A percentile compares a stretch with the other conserved stretches of the same genome.
Conservation (phyloP, 257 asterid genomes). For the Nicotiana obtusifolia region DNA sequence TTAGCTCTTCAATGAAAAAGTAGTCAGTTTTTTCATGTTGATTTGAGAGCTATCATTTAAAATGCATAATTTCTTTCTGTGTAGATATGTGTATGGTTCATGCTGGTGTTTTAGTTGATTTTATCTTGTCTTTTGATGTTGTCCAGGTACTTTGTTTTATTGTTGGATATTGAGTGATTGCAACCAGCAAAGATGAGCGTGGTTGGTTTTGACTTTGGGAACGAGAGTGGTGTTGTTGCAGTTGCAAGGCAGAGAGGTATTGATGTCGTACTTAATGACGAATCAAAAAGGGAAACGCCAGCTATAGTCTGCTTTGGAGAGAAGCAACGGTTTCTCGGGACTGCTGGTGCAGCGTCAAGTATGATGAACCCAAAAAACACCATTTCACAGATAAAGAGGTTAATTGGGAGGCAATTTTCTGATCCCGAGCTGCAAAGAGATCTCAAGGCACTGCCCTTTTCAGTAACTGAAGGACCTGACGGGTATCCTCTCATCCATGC, state of each 20-base stretch:
- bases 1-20: not conserved
- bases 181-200: slow-evolving; percentile 68
- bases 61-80: not conserved
- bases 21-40: not conserved
- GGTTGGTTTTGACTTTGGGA: slow-evolving; percentile 95
- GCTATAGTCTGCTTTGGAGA: slow-evolving; percentile 90
- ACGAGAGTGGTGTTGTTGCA: slow-evolving; percentile 89
- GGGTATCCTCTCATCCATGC: slow-evolving; percentile 84
- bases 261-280: slow-evolving; percentile 91
- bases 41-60: not conserved
- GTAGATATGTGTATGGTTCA: not conserved
- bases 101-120: not conserved
- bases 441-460: slow-evolving; percentile 63
- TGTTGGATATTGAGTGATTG: slow-evolving; percentile 4
- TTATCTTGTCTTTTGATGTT: not conserved
- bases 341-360: slow-evolving; percentile 96
- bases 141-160: slow-evolving; percentile 26
- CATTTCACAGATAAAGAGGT: slow-evolving; percentile 81
- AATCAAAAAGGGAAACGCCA: slow-evolving; percentile 91
- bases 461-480: slow-evolving; percentile 82
- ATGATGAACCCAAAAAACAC: slow-evolving; percentile 94
- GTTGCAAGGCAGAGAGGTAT: slow-evolving; percentile 97
- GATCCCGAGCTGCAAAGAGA: slow-evolving; percentile 91
- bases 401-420: slow-evolving; percentile 72
- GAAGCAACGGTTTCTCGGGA: slow-evolving; percentile 91